Evolutionary conservation across 2,329 filamentous ascomycete species (phyloP).

Genomic region (Botrytis cinerea): DNA sequence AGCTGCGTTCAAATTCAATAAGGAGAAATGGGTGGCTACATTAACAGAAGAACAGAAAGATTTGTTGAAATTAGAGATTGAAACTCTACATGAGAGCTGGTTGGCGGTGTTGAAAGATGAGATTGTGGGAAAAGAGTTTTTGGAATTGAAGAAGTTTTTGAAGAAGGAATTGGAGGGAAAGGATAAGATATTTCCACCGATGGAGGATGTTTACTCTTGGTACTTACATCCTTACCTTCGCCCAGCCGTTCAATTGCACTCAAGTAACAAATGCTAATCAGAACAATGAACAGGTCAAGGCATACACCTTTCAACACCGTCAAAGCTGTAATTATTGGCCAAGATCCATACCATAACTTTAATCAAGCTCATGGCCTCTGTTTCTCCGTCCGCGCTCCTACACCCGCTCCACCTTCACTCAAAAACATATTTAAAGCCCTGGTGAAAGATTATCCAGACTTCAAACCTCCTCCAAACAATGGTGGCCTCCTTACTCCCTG

Average conservation of each 20-base stretch:
- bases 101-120: conserved; percentile 86
- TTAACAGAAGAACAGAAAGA: conserved; percentile 80
- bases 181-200: conserved; percentile 83
- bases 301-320: conserved; percentile 87
- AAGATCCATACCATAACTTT: conserved; percentile 95
- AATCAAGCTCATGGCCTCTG: conserved; percentile 96
- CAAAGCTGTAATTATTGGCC: conserved; percentile 90
- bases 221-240: conserved; percentile 45
- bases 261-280: conserved; percentile 31
- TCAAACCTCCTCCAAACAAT: conserved; percentile 72
- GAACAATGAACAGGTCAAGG: conserved; percentile 68
- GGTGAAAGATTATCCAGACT: conserved; percentile 83
- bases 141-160: conserved; percentile 85
- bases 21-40: conserved; percentile 81
- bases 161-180: conserved; percentile 72
- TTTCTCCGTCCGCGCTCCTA: conserved; percentile 91
- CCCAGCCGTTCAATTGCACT: not conserved
- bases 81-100: conserved; percentile 91
- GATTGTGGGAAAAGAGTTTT: conserved; percentile 73
- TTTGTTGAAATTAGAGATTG: conserved; percentile 84
- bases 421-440: conserved; percentile 91
- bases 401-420: conserved; percentile 83
- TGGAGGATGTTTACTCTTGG: conserved; percentile 93
- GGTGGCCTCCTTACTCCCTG: conserved; percentile 86
- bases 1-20: conserved; percentile 68